phyloP scores from a whole-genome alignment of 805 yeast genomes.

The Candida caryicola region DNA sequence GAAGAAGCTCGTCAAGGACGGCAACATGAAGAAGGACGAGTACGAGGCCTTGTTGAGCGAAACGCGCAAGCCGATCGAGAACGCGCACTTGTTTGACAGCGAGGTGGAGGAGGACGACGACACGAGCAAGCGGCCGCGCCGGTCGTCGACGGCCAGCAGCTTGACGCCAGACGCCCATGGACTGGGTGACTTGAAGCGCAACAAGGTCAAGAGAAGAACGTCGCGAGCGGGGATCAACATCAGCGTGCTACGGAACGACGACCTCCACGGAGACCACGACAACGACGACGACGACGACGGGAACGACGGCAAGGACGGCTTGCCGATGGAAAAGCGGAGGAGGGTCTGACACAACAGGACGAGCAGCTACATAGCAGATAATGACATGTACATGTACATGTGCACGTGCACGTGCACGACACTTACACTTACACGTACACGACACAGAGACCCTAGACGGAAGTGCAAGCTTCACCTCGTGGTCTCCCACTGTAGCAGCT shows the following conservation, averaged over 20 bases:
- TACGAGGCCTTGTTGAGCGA: slow-evolving; percentile 32
- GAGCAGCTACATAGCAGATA: too few species aligned
- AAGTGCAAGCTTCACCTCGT: too few species aligned
- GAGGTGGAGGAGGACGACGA: slow-evolving; percentile 29
- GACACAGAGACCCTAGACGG: too few species aligned
- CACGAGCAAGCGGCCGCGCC: slow-evolving; percentile 10
- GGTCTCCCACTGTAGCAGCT: too few species aligned
- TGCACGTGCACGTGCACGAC: too few species aligned
- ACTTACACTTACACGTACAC: too few species aligned
- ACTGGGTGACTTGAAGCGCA: slow-evolving; percentile 7
- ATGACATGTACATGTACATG: too few species aligned
- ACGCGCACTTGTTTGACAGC: slow-evolving; percentile 39
- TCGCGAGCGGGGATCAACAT: slow-evolving; percentile 29
- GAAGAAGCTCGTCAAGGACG: slow-evolving; percentile 35
- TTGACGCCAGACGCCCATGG: slow-evolving; percentile 2
- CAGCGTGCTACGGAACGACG: neutral
- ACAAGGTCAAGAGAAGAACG: slow-evolving; percentile 21
- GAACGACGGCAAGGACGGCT: slow-evolving; percentile 2
- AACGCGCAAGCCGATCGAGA: slow-evolving; percentile 27
- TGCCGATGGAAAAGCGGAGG: neutral
- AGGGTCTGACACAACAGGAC: neutral
- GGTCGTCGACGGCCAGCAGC: slow-evolving; percentile 3
- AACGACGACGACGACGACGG: slow-evolving; percentile 1
- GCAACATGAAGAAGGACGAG: slow-evolving; percentile 31
- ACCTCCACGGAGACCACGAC: neutral